Percentiles rank a stretch among this genome's conserved stretches.
Conservation (phyloP, 371 early-diverging fungal species). For the Syncephalis fuscata region DNA sequence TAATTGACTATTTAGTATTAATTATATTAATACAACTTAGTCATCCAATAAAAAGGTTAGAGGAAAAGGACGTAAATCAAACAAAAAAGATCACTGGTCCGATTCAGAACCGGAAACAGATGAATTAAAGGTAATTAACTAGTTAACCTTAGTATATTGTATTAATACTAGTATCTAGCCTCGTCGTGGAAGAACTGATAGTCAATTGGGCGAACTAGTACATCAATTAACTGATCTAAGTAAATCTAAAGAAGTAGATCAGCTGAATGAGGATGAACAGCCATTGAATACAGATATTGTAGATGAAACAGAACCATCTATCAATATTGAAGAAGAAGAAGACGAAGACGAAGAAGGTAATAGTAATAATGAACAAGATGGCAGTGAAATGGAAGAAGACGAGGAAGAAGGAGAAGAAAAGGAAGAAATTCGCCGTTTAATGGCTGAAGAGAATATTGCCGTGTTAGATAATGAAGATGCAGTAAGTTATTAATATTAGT, state of each 20-base stretch:
- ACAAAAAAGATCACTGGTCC: too few relatives aligned
- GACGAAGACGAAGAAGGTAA: too few relatives aligned
- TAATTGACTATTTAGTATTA: too few relatives aligned
- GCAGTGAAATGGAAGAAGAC: conserved; percentile 5
- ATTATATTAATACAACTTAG: too few relatives aligned
- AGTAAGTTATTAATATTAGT: too few relatives aligned
- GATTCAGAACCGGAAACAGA: not conserved
- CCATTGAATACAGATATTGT: too few relatives aligned
- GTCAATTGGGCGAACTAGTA: conserved; percentile 1
- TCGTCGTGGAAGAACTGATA: conserved; percentile 3
- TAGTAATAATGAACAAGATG: too few relatives aligned
- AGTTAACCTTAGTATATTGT: too few relatives aligned
- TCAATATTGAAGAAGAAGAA: too few relatives aligned
- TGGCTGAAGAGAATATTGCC: conserved; percentile 56
- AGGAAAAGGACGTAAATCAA: not conserved
- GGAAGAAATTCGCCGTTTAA: conserved; percentile 38
- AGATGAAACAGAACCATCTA: too few relatives aligned
- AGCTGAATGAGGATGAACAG: too few relatives aligned
- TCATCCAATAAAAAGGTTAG: not conserved
- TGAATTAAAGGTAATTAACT: not conserved
- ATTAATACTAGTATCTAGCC: too few relatives aligned
- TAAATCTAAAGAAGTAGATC: conserved; percentile 5
- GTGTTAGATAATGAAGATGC: conserved; percentile 45
- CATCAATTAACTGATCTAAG: not conserved
- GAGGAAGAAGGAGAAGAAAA: not conserved